Evolutionary conservation across 148 eudicot genomes (phyloP), one percentile per base, ranked within the genome.

Genomic region (Fagopyrum tataricum): DNA sequence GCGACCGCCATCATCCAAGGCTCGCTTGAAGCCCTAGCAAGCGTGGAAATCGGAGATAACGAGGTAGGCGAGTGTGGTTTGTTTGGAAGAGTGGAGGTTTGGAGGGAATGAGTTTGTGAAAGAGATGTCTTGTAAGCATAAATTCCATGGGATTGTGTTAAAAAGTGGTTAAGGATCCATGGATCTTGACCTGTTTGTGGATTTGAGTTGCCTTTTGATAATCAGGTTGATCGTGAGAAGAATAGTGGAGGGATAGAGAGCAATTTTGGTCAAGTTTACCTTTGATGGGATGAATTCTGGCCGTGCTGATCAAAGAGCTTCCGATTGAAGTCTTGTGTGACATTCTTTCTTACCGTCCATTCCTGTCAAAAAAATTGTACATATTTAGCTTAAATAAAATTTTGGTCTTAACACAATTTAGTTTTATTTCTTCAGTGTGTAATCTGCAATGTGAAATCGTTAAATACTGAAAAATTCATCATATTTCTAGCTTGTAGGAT

Each of bases 171-270:
- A 41, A 72, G 72, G 9, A 70, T 91, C 23, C 88, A 82, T 74
- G 97, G 97, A 72, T 78, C 87, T 37, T 91, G 97, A 67, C 97
- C 97, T 1, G 84, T 89, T 75, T 91, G 97, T 70, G 78, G 97
- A 82, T 82, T 69, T 46, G 64, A 70, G 71, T 78, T 92, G 88
- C 97, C 94, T 14, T 80, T 74, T 21, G 93, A 84, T 12, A 85
- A 82, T 0, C 80, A 71, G 2, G 79, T 72, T 5, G 77, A 43
- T 26, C 72, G 44, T 41, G 46, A 43, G 68, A 76, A 73, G 68
- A 74, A 62, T 58, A 59, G 41, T 6, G 70, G 58, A 4, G 82
- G 47, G 18, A 74, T n/a, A 73, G 56, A 82, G 86, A 23, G 86
- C 55, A 73, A 59, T 82, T 67, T 85, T 82, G 87, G 72, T 83